Percentiles rank a stretch among this genome's conserved stretches.
phyloP scores from a whole-genome alignment of 768 basidiomycete genomes.

The Sporobolomyces roseus region DNA sequence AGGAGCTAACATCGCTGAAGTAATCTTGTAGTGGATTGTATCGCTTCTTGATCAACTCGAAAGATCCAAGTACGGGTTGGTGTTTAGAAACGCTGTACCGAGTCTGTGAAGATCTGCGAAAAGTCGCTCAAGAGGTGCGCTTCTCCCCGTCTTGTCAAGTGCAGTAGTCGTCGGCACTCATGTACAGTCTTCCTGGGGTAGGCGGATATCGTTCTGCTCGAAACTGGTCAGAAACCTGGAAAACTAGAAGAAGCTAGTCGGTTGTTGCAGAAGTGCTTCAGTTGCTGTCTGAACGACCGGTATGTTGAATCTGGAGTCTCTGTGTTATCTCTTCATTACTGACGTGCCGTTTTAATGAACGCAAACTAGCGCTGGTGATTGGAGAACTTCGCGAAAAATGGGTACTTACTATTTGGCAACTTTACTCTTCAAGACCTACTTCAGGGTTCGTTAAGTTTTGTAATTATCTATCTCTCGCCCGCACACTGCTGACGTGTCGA shows the following conservation, averaged over 20 bases:
- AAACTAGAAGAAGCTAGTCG: conserved; percentile 44
- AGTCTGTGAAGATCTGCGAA: conserved; percentile 39
- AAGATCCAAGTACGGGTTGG: conserved; percentile 33
- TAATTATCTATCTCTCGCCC: too few relatives aligned
- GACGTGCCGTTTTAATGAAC: too few relatives aligned
- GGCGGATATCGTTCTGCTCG: conserved; percentile 29
- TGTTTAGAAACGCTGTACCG: conserved; percentile 39
- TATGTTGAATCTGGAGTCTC: conserved; percentile 46
- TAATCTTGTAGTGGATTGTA: conserved; percentile 17
- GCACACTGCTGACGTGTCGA: too few relatives aligned
- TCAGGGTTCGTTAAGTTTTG: conserved; percentile 79
- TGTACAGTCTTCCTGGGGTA: not conserved
- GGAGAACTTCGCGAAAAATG: conserved; percentile 64
- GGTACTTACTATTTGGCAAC: conserved; percentile 88
- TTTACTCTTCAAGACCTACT: conserved; percentile 87
- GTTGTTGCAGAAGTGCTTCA: conserved; percentile 42
- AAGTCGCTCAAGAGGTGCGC: conserved; percentile 34
- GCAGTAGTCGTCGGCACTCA: too few relatives aligned
- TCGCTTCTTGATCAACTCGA: conserved; percentile 26
- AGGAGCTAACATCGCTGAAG: too few relatives aligned
- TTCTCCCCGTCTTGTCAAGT: too few relatives aligned
- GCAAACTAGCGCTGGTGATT: not conserved
- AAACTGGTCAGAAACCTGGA: conserved; percentile 24
- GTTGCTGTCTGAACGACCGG: conserved; percentile 76
- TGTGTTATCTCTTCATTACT: too few relatives aligned